phyloP scores from a whole-genome alignment of 73 alveolate genomes.

The Durusdinium trenchii region DNA sequence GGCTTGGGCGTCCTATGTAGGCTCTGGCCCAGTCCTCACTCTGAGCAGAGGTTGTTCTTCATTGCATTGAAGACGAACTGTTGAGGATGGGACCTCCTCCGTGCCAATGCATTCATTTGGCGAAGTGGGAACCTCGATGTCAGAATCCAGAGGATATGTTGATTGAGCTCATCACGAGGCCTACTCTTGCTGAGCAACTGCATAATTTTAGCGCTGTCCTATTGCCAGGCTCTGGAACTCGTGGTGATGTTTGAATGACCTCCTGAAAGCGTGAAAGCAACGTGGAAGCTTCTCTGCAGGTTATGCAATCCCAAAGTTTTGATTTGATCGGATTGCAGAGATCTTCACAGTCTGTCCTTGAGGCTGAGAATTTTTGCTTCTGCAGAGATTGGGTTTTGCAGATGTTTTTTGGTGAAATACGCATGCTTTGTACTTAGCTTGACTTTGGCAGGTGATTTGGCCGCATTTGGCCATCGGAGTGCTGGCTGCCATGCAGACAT shows the following conservation, averaged over 20 bases:
- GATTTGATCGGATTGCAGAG: conserved; percentile 72
- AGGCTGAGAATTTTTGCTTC: background rate
- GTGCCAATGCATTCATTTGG: conserved; percentile 2
- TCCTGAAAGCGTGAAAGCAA: too few relatives aligned
- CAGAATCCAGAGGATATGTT: background rate
- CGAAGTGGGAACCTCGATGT: background rate
- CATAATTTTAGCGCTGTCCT: conserved; percentile 36
- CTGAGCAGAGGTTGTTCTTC: background rate
- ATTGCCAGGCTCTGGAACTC: conserved; percentile 49
- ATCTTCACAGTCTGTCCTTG: conserved; percentile 27
- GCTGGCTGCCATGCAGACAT: conserved; percentile 40
- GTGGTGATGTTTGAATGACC: too few relatives aligned
- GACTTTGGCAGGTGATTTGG: conserved; percentile 58
- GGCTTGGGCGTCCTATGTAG: conserved; percentile 43
- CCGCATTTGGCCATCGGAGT: conserved; percentile 64
- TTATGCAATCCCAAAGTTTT: background rate
- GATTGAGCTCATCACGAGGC: conserved; percentile 36
- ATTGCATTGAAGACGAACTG: background rate
- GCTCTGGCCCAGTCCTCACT: background rate
- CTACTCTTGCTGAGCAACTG: conserved; percentile 74
- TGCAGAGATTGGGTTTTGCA: background rate
- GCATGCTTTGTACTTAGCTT: background rate
- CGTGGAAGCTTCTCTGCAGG: background rate
- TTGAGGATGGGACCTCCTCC: conserved; percentile 43
- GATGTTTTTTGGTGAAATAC: too few relatives aligned